Base-by-base conservation (phyloP, 805 yeast species). In the Starmerella bombi region DNA sequence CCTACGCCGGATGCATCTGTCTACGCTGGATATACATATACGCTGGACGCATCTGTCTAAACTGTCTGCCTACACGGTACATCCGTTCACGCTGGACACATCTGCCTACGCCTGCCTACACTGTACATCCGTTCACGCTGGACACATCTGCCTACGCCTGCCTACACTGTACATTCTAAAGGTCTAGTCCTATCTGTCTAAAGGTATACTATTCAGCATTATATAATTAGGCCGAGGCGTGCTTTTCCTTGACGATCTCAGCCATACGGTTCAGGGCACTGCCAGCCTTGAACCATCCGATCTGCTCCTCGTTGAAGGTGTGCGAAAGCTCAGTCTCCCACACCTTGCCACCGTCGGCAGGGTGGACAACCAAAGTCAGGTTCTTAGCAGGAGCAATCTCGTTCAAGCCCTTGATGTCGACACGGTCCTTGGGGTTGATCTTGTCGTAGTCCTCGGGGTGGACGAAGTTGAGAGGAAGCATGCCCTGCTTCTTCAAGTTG, bases 401-500 rank as follows among this genome's bases (percentile, higher is more conserved):
- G 46, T 77, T 70, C 61, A 88, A 74, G 42, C 95, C 97, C 46
- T 82, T 56, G 52, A 91, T 72, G 65, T 84, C 94, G 59, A 88
- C 74, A 60, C 74, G 80, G 69, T 88, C 98, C 52, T 77, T 79
- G 63, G 86, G 83, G 69, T 81, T 72, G 65, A 88, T 86, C 73
- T 72, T 81, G 70, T 88, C 96, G 69, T 91, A 88, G 66, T 80
- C 97, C 53, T 75, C 84, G 58, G 77, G 77, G 59, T 88, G 71
- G 62, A 71, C 77, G 60, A 91, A 88, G 78, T 84, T 88, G 69
- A 88, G 79, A 65, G 98, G 97, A 65, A 88, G 75, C 63, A 88
- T 71, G 76, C 98, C 98, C 73, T 88, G 98, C 72, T 88, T 88
- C 86, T 88, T 88, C 78, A 88, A 78, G 80, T 88, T 88, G 57